Percentiles rank a stretch among this genome's conserved stretches.
These are phyloP conservation scores for Penicillium brevicompactum DNA, from an alignment of 2,329 filamentous ascomycete genomes.

Conservation along the genomic window DNA sequence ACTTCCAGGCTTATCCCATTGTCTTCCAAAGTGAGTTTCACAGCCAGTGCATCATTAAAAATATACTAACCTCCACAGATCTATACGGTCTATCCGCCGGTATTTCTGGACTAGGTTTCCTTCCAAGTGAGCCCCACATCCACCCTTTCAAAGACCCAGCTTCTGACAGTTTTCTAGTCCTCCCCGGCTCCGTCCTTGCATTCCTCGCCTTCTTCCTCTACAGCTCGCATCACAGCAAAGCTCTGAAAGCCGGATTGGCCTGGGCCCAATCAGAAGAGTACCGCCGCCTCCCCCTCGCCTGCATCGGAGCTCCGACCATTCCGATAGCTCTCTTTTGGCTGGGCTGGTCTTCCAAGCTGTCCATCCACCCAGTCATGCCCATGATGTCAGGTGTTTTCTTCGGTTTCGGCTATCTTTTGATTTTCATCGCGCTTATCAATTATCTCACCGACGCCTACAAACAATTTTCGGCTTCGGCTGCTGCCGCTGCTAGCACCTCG, in stretches of 20 bases:
- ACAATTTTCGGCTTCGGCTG: slow-evolving; percentile 5
- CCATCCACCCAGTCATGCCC: background rate
- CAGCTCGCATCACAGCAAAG: background rate
- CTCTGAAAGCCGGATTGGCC: background rate
- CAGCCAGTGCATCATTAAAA: background rate
- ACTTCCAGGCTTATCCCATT: slow-evolving; percentile 2
- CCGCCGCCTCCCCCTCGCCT: slow-evolving; percentile 69
- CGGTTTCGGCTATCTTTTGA: slow-evolving; percentile 55
- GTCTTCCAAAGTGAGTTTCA: background rate
- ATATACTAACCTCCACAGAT: background rate
- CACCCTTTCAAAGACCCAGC: background rate
- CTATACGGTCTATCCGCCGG: slow-evolving; percentile 1
- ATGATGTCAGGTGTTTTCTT: slow-evolving; percentile 51
- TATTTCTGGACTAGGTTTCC: background rate
- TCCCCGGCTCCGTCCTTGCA: background rate
- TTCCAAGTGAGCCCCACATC: background rate
- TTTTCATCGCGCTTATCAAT: slow-evolving; percentile 67
- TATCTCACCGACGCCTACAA: slow-evolving; percentile 43
- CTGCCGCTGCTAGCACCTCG: slow-evolving; percentile 3
- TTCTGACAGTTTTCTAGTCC: background rate
- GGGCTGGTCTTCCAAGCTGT: slow-evolving; percentile 24
- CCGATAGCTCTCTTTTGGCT: slow-evolving; percentile 54
- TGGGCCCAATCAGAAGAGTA: slow-evolving; percentile 39
- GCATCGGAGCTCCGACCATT: slow-evolving; percentile 65
- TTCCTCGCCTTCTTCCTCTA: background rate